These are phyloP conservation scores for Saturnispora sanitii DNA, from an alignment of 805 yeast species.

Conservation along the genomic window DNA sequence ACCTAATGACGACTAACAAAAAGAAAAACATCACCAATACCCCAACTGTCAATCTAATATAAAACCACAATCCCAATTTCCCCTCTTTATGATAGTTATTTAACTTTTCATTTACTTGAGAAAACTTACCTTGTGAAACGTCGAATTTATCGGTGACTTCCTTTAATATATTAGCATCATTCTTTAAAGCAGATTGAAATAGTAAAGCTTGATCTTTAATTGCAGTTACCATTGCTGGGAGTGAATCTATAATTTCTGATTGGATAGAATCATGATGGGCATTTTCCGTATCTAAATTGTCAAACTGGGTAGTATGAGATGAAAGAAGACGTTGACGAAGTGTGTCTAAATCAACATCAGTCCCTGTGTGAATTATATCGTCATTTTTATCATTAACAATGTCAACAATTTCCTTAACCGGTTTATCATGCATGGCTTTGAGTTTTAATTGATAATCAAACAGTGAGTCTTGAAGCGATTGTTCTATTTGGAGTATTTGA, in stretches of 20 bases:
- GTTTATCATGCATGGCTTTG: too few species aligned
- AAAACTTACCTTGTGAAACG: slow-evolving; percentile 21
- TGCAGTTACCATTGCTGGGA: slow-evolving; percentile 25
- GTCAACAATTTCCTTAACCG: not conserved
- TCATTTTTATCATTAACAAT: not conserved
- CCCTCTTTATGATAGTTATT: slow-evolving; percentile 26
- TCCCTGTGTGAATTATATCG: not conserved
- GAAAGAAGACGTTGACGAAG: slow-evolving; percentile 23
- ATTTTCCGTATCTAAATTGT: slow-evolving; percentile 21
- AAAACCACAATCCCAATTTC: slow-evolving; percentile 26
- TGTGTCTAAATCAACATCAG: slow-evolving; percentile 20
- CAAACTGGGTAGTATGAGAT: slow-evolving; percentile 20
- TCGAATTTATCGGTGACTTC: slow-evolving; percentile 28
- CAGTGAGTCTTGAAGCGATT: too few species aligned
- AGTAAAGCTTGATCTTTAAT: slow-evolving; percentile 25
- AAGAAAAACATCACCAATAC: slow-evolving; percentile 21
- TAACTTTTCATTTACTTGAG: slow-evolving; percentile 21
- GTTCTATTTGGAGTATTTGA: too few species aligned
- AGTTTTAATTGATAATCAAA: too few species aligned
- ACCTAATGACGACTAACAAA: slow-evolving; percentile 21
- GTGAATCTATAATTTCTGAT: slow-evolving; percentile 24
- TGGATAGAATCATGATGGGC: slow-evolving; percentile 26
- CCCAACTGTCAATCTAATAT: slow-evolving; percentile 20
- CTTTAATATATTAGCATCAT: slow-evolving; percentile 26
- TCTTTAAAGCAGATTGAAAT: slow-evolving; percentile 24